phyloP scores from a whole-genome alignment of 2,329 filamentous ascomycete genomes.

The Pseudocercospora eumusae region DNA sequence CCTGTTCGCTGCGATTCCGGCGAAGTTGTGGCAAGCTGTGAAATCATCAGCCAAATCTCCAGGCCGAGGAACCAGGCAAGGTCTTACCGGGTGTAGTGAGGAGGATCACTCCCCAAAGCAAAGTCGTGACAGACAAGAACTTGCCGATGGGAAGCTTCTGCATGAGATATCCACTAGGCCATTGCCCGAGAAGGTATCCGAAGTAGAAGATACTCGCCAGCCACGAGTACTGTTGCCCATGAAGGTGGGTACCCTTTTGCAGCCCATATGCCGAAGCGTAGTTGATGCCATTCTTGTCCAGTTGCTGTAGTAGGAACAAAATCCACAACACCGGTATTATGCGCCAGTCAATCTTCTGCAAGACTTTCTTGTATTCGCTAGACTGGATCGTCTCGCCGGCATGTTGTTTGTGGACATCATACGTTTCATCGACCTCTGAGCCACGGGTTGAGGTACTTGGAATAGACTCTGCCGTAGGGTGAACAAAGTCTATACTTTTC shows the following conservation, averaged over 20 bases:
- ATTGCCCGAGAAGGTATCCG: constrained; percentile 51
- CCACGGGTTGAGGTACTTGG: constrained; percentile 18
- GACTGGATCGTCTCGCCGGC: constrained; percentile 28
- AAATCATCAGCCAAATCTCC: not conserved
- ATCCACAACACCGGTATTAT: constrained; percentile 40
- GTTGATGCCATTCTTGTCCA: constrained; percentile 44
- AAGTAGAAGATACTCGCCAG: constrained; percentile 54
- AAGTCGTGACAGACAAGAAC: constrained; percentile 46
- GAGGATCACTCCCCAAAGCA: constrained; percentile 46
- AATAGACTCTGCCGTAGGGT: constrained; percentile 17
- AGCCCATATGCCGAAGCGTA: constrained; percentile 56
- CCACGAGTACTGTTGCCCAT: constrained; percentile 56
- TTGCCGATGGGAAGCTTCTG: constrained; percentile 52
- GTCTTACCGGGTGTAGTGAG: constrained; percentile 41
- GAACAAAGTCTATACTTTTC: constrained; percentile 12
- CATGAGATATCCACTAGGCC: constrained; percentile 47
- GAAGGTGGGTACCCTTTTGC: constrained; percentile 50
- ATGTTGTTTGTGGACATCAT: constrained; percentile 33
- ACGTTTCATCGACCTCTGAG: constrained; percentile 36
- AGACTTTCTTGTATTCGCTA: constrained; percentile 36
- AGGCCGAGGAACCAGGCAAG: not conserved
- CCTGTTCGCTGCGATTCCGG: constrained; percentile 42
- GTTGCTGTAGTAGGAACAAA: constrained; percentile 45
- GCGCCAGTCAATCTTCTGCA: constrained; percentile 42
- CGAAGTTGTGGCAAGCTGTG: constrained; percentile 43